Percentiles rank a stretch among this genome's conserved stretches.
Conservation (phyloP, 2,329 filamentous ascomycete genomes). For the Didymella pomorum region DNA sequence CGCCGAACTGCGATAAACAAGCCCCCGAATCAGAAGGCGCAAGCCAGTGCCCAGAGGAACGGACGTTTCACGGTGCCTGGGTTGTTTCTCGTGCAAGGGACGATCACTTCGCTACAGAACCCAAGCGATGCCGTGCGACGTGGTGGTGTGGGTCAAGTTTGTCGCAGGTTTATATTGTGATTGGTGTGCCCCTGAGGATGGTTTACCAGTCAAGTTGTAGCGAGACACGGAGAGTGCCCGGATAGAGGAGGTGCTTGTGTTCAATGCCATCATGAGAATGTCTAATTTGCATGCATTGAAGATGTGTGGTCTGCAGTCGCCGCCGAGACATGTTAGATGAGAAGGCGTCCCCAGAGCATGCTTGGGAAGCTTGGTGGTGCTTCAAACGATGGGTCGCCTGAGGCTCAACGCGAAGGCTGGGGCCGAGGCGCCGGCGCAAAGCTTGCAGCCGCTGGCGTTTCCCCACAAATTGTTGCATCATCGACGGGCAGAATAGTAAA, state of each 20-base stretch:
- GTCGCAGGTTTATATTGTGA: slow-evolving; percentile 2
- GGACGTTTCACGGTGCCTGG: slow-evolving; percentile 12
- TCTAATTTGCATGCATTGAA: slow-evolving; percentile 1
- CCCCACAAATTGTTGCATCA: slow-evolving; percentile 21
- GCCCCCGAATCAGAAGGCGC: slow-evolving; percentile 26
- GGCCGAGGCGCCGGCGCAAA: not conserved
- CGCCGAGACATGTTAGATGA: slow-evolving; percentile 6
- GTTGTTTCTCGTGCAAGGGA: slow-evolving; percentile 18
- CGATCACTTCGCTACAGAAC: slow-evolving; percentile 15
- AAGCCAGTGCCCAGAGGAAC: slow-evolving; percentile 18
- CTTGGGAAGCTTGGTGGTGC: slow-evolving; percentile 25
- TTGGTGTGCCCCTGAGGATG: slow-evolving; percentile 15
- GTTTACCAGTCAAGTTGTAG: slow-evolving; percentile 9
- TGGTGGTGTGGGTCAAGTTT: slow-evolving; percentile 15
- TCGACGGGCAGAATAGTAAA: slow-evolving; percentile 4
- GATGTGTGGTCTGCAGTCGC: not conserved
- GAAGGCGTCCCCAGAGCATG: slow-evolving; percentile 16
- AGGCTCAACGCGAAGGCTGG: slow-evolving; percentile 1
- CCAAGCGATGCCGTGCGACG: slow-evolving; percentile 21
- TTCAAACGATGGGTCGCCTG: slow-evolving; percentile 15
- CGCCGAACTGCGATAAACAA: slow-evolving; percentile 29
- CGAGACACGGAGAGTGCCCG: slow-evolving; percentile 7
- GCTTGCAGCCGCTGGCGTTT: slow-evolving; percentile 1
- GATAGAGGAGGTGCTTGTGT: slow-evolving; percentile 13
- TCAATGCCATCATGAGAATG: slow-evolving; percentile 6